Evolutionary conservation across 352 stramenopile genomes (phyloP), one percentile per base, ranked within the genome.

Genomic region (Globisporangium cylindrosporum): DNA sequence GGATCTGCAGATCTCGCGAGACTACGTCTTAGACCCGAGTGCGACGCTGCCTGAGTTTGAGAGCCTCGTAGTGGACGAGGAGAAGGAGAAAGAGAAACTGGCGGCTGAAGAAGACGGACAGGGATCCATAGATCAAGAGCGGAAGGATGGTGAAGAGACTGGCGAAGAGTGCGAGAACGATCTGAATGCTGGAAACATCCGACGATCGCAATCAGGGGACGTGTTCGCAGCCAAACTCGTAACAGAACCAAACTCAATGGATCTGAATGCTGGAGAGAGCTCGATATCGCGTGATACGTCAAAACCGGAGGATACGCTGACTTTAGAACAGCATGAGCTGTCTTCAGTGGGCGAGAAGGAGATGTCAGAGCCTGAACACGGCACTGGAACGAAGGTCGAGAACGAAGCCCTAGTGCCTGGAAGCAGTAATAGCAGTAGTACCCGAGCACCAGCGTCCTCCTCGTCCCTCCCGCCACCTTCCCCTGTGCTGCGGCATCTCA

Each of bases 1-100:
- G 82, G 61, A 75, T 9, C 54, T 92, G 54, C 63, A 66, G 62
- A 57, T 71, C 34, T 69, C 54, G 20, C 59, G 76, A 41, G 59
- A 77, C 20, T 54, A 64, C 34, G 65, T 65, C 9, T 9, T 75
- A 20, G 76, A 80, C 18, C 59, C 66, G 4, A 34, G 9, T 4
- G 54, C 27, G 0, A 32, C 27, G 22, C 43, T 48, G 14, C 59
- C 66, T 0, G 41, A 48, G 36, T 43, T 67, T 3, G 36, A 56
- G 18, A 56, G 15, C 1, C 20, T 53, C 3, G 53, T 53, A 32
- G 27, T 32, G 27, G 27, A 32, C 27, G 27, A 32, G 14, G 55
- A 46, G 15, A 14, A 46, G 12, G 38, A 59, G 12, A 20, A 53
- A 25, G 4, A 25, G 15, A 15, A 48, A 2, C 4, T 7, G n/a